phyloP scores from a whole-genome alignment of 768 basidiomycete species.

The Boletus reticuloceps region DNA sequence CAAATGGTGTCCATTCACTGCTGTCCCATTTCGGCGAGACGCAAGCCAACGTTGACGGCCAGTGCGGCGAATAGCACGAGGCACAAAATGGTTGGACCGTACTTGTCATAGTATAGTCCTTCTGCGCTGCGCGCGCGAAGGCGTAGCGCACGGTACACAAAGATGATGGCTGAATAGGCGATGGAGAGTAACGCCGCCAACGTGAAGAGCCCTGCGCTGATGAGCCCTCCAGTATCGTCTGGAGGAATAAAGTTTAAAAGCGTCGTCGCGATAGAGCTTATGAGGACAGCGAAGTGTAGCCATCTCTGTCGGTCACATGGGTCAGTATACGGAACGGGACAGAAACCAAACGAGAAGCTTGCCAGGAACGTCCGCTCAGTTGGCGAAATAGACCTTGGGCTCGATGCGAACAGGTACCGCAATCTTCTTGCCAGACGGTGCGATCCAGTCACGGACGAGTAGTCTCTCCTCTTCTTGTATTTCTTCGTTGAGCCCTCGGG shows the following conservation, averaged over 20 bases:
- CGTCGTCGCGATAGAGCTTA: constrained; percentile 87
- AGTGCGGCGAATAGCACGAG: constrained; percentile 66
- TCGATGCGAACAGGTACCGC: constrained; percentile 94
- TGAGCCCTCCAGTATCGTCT: constrained; percentile 71
- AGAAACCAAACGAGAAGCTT: constrained; percentile 33
- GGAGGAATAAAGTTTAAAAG: constrained; percentile 82
- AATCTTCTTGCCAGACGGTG: constrained; percentile 85
- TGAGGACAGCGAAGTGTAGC: constrained; percentile 83
- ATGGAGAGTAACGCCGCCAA: constrained; percentile 86
- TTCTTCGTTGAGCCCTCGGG: constrained; percentile 37
- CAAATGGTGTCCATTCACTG: not conserved
- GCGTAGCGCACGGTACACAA: constrained; percentile 68
- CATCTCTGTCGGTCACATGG: constrained; percentile 59
- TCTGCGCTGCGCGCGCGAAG: constrained; percentile 71
- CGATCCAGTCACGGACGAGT: constrained; percentile 66
- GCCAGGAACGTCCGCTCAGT: constrained; percentile 93
- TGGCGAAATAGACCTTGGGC: constrained; percentile 97
- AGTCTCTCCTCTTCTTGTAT: constrained; percentile 50
- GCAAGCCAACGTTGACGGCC: constrained; percentile 70
- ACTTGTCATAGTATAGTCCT: constrained; percentile 87
- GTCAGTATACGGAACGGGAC: not conserved
- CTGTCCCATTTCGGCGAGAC: constrained; percentile 52
- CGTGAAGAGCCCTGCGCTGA: constrained; percentile 88
- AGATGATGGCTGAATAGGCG: constrained; percentile 80
- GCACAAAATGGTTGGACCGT: constrained; percentile 78